These are phyloP conservation scores for Datura wrightii DNA, from an alignment of 257 asterid genomes.

Conservation along the genomic window DNA sequence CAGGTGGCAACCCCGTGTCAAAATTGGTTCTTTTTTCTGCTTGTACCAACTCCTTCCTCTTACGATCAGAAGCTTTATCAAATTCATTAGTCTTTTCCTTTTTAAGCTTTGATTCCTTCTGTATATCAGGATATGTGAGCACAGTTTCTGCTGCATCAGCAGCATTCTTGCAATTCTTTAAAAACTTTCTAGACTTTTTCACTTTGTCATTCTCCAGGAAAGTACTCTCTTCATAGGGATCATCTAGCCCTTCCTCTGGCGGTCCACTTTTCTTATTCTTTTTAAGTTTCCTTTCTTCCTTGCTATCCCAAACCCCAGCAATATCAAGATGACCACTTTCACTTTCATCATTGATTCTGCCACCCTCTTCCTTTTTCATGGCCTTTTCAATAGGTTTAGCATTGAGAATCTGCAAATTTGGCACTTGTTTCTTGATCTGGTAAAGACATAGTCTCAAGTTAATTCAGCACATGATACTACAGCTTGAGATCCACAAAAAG, in stretches of 20 bases:
- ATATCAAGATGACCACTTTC: slow-evolving; percentile 35
- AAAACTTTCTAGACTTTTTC: slow-evolving; percentile 42
- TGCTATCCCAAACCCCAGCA: slow-evolving; percentile 35
- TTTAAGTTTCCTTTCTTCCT: slow-evolving; percentile 36
- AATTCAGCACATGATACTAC: slow-evolving; percentile 33
- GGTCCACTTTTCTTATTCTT: slow-evolving; percentile 43
- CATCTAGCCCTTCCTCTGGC: slow-evolving; percentile 36
- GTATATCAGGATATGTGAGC: slow-evolving; percentile 31
- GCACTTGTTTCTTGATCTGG: slow-evolving; percentile 76
- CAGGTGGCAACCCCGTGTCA: slow-evolving; percentile 27
- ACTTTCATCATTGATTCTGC: slow-evolving; percentile 35
- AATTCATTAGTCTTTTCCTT: slow-evolving; percentile 42
- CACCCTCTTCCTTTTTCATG: slow-evolving; percentile 49
- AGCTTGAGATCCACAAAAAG: not conserved
- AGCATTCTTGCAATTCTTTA: slow-evolving; percentile 35
- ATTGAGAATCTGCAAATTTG: slow-evolving; percentile 68
- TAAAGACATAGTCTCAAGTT: slow-evolving; percentile 30
- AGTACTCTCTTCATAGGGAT: slow-evolving; percentile 33
- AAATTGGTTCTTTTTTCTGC: not conserved
- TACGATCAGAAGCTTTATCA: slow-evolving; percentile 38
- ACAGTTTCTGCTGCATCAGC: slow-evolving; percentile 32
- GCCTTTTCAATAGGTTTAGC: slow-evolving; percentile 60
- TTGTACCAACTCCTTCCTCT: slow-evolving; percentile 31
- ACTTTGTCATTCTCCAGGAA: slow-evolving; percentile 43
- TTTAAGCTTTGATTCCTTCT: slow-evolving; percentile 50